Conservation (phyloP, 1,139 yeast genomes). For the Suhomyces ambrosiae region DNA sequence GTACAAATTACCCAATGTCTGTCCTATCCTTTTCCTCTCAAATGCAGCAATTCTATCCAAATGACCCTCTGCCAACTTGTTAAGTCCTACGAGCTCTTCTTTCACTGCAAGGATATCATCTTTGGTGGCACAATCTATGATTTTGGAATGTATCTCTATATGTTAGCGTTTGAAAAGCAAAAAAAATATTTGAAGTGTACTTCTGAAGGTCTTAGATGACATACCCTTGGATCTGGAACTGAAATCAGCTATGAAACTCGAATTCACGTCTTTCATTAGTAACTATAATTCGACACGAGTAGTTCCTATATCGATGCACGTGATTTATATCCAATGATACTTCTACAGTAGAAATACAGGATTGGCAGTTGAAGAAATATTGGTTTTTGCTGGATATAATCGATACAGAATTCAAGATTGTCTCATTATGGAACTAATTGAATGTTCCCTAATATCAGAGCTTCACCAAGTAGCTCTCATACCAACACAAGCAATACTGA, state of each 20-base stretch:
- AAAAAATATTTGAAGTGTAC: not conserved
- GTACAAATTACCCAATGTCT: conserved; percentile 20
- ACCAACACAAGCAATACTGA: no score
- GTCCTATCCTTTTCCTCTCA: conserved; percentile 21
- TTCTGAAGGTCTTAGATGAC: not conserved
- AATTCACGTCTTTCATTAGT: not conserved
- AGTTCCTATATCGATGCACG: no score
- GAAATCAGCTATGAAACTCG: not conserved
- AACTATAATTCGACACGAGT: not conserved
- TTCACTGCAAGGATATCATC: conserved; percentile 9
- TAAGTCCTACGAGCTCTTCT: conserved; percentile 10
- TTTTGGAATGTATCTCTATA: conserved; percentile 10
- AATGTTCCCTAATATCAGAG: no score
- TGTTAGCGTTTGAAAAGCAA: conserved; percentile 6
- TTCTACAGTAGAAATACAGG: no score
- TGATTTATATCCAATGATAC: no score
- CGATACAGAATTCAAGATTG: no score
- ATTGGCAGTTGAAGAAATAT: no score
- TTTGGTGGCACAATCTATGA: conserved; percentile 10
- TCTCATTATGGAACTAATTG: no score
- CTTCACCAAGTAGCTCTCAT: no score
- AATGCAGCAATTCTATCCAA: conserved; percentile 14
- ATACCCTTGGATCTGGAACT: conserved; percentile 3
- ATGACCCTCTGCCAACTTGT: conserved; percentile 7
- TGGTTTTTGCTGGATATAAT: no score